Conservation (phyloP, 306 rosid genomes). For the Begonia peltatifolia region DNA sequence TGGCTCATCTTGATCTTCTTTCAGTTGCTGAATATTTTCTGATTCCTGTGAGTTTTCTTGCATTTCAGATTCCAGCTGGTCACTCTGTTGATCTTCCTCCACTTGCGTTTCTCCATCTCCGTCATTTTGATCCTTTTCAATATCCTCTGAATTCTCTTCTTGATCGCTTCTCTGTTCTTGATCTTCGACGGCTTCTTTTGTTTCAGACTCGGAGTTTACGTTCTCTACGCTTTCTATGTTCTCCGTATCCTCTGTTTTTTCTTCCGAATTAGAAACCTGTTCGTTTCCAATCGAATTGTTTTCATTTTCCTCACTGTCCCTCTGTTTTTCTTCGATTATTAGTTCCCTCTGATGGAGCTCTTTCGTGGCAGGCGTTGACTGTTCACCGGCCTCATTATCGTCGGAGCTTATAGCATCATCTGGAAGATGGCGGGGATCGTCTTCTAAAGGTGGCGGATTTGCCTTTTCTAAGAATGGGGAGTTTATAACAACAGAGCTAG, state of each 20-base stretch:
- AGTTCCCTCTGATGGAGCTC: not conserved
- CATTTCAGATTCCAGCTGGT: not conserved
- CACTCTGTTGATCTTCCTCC: slow-evolving; percentile 3
- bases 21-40: slow-evolving; percentile 16
- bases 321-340: slow-evolving; percentile 17
- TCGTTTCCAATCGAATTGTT: not conserved
- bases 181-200: slow-evolving; percentile 9
- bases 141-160: slow-evolving; percentile 10
- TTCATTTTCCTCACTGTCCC: slow-evolving; percentile 11
- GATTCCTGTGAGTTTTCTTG: slow-evolving; percentile 5
- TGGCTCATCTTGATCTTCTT: slow-evolving; percentile 28
- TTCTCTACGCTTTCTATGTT: slow-evolving; percentile 6
- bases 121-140: not conserved
- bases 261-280: not conserved
- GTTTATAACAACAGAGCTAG: slow-evolving; percentile 4
- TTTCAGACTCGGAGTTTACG: slow-evolving; percentile 3
- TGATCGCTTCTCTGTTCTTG: slow-evolving; percentile 7
- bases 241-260: slow-evolving; percentile 17
- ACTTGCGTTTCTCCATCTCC: slow-evolving; percentile 10
- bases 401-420: slow-evolving; percentile 56
- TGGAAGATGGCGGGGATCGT: slow-evolving; percentile 64
- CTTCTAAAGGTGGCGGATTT: slow-evolving; percentile 28
- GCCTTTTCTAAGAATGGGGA: slow-evolving; percentile 5
- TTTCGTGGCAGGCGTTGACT: not conserved
- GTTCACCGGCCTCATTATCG: slow-evolving; percentile 23